Conservation (phyloP, 306 rosid species). For the Coriaria nepalensis region DNA sequence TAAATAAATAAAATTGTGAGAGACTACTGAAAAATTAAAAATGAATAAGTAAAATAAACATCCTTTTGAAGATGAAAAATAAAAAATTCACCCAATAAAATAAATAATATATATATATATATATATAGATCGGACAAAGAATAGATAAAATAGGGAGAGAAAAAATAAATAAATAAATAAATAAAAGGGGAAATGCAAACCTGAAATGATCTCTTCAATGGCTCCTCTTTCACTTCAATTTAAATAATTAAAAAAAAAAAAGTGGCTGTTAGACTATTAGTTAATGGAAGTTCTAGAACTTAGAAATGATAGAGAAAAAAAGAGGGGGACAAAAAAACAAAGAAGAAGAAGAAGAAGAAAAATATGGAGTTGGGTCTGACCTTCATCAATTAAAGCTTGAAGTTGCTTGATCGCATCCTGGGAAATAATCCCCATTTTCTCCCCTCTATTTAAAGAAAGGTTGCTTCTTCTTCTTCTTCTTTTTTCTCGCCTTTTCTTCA, state of each 20-base stretch:
- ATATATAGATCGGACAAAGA: slow-evolving; percentile 16
- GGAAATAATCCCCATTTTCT: slow-evolving; percentile 51
- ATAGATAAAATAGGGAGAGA: background rate
- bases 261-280: background rate
- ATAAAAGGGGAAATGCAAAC: slow-evolving; percentile 27
- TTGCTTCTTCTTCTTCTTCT: background rate
- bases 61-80: background rate
- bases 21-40: too few relatives aligned
- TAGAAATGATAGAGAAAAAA: too few relatives aligned
- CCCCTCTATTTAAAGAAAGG: background rate
- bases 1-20: too few relatives aligned
- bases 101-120: background rate
- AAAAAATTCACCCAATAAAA: too few relatives aligned
- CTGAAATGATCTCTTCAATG: slow-evolving; percentile 65
- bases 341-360: background rate
- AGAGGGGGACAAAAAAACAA: background rate
- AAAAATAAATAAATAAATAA: slow-evolving; percentile 7
- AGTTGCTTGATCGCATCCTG: slow-evolving; percentile 63
- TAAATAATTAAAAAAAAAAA: background rate
- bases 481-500: too few relatives aligned
- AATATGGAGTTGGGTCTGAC: slow-evolving; percentile 25
- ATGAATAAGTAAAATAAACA: background rate
- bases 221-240: slow-evolving; percentile 63
- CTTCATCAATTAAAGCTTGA: slow-evolving; percentile 59
- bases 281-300: background rate